Evolutionary conservation across 192 early-diverging fungal genomes (phyloP).

Genomic region (Entophlyctis luteolus): DNA sequence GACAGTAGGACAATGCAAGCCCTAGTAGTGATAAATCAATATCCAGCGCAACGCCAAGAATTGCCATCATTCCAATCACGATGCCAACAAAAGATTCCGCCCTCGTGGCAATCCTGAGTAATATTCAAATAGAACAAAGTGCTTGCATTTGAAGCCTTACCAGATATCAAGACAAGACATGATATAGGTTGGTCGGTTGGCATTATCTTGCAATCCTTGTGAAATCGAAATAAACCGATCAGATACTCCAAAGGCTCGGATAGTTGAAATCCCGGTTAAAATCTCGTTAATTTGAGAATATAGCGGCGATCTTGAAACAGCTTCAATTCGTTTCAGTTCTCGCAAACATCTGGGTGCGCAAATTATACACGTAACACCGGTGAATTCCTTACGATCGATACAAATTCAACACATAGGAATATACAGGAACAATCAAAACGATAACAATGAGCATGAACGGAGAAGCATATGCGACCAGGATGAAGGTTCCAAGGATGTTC

Average conservation of each 20-base stretch:
- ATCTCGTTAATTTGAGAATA: slow-evolving; percentile 79
- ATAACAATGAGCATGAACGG: slow-evolving; percentile 10
- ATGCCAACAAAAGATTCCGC: slow-evolving; percentile 21
- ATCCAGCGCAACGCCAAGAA: background rate
- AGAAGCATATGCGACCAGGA: background rate
- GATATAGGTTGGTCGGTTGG: slow-evolving; percentile 53
- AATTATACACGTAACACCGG: no score
- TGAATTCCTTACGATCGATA: no score
- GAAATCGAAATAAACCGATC: slow-evolving; percentile 62
- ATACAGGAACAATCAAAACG: background rate
- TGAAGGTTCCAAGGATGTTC: background rate
- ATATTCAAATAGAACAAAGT: background rate
- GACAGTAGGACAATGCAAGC: background rate
- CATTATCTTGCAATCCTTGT: slow-evolving; percentile 30
- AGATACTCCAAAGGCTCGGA: slow-evolving; percentile 80
- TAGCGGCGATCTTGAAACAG: slow-evolving; percentile 47
- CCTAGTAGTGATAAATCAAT: background rate
- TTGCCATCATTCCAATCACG: background rate
- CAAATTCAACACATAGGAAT: background rate
- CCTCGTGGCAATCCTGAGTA: background rate
- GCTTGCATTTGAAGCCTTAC: slow-evolving; percentile 19
- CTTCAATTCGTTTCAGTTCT: slow-evolving; percentile 53
- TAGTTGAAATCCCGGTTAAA: slow-evolving; percentile 67
- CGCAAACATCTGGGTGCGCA: slow-evolving; percentile 43
- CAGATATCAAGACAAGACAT: slow-evolving; percentile 74